Evolutionary conservation across 225 moss, liverwort and hornwort genomes (phyloP).

Genomic region (Takakia lepidozioides): DNA sequence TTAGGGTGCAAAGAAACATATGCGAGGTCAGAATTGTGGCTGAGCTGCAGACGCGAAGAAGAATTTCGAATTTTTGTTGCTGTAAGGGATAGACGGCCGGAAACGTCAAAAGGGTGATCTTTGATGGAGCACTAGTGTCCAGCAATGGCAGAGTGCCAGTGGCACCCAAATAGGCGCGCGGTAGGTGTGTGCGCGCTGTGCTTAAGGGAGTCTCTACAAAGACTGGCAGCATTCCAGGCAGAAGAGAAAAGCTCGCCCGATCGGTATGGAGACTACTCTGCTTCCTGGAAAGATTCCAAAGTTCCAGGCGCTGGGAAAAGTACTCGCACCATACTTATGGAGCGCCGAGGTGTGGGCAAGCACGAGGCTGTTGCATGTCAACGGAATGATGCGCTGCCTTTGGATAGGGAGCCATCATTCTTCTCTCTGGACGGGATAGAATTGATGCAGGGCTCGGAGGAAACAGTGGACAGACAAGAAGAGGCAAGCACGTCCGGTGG

Average conservation of each 20-base stretch:
- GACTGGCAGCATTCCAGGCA: constrained; percentile 42
- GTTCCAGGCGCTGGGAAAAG: constrained; percentile 19
- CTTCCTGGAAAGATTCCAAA: constrained; percentile 26
- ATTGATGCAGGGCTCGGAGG: too few relatives aligned
- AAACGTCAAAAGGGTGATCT: too few relatives aligned
- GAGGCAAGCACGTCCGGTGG: constrained; percentile 40
- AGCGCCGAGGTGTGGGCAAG: constrained; percentile 22
- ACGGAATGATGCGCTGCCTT: background rate
- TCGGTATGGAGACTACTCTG: constrained; percentile 32
- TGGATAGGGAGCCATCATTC: constrained; percentile 15
- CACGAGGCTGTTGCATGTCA: constrained; percentile 2
- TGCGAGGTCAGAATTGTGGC: too few relatives aligned
- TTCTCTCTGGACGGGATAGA: constrained; percentile 15
- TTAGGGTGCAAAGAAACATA: too few relatives aligned
- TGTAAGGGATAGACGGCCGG: too few relatives aligned
- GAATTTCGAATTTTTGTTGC: too few relatives aligned
- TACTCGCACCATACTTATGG: constrained; percentile 40
- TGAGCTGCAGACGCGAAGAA: too few relatives aligned
- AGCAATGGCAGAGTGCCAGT: too few relatives aligned
- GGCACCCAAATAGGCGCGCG: constrained; percentile 44
- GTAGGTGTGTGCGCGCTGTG: constrained; percentile 47
- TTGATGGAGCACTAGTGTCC: too few relatives aligned
- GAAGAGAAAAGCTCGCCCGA: constrained; percentile 48
- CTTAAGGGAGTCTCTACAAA: constrained; percentile 33
- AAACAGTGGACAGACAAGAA: constrained; percentile 21